phyloP scores from a whole-genome alignment of 2,329 filamentous ascomycete genomes.

The Diplodia sapinea region DNA sequence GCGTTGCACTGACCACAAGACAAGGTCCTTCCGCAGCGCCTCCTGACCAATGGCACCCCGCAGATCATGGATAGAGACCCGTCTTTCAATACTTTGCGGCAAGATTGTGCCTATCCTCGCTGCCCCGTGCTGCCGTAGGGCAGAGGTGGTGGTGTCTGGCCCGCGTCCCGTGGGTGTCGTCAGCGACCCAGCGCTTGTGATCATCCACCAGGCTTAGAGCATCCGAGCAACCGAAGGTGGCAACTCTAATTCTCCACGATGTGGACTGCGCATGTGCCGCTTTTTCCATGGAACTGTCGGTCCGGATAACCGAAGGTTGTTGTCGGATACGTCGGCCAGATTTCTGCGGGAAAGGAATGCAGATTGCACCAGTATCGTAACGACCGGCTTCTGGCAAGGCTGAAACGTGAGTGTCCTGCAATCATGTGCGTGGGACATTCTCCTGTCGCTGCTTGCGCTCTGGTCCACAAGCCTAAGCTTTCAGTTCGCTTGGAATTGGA shows the following conservation, averaged over 20 bases:
- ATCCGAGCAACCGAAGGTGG: conserved; percentile 4
- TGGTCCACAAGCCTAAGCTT: not conserved
- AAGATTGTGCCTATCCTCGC: not conserved
- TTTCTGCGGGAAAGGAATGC: not conserved
- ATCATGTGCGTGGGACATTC: not conserved
- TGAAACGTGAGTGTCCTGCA: not conserved
- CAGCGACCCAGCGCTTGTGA: not conserved
- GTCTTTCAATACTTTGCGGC: not conserved
- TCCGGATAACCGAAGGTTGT: not conserved
- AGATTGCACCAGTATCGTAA: not conserved
- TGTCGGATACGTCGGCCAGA: not conserved
- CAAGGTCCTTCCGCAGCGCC: not conserved
- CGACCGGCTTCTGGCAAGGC: not conserved
- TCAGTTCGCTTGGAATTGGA: not conserved
- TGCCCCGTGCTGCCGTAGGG: conserved; percentile 21
- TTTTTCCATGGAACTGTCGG: not conserved
- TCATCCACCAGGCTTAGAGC: not conserved
- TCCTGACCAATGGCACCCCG: not conserved
- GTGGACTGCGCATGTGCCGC: not conserved
- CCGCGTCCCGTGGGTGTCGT: not conserved
- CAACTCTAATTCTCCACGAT: not conserved
- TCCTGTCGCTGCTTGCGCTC: not conserved
- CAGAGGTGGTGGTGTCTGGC: conserved; percentile 1
- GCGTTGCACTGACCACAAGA: conserved; percentile 22
- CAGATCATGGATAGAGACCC: not conserved